Conservation (phyloP, 371 early-diverging fungal species). For the Rhizomucor miehei region DNA sequence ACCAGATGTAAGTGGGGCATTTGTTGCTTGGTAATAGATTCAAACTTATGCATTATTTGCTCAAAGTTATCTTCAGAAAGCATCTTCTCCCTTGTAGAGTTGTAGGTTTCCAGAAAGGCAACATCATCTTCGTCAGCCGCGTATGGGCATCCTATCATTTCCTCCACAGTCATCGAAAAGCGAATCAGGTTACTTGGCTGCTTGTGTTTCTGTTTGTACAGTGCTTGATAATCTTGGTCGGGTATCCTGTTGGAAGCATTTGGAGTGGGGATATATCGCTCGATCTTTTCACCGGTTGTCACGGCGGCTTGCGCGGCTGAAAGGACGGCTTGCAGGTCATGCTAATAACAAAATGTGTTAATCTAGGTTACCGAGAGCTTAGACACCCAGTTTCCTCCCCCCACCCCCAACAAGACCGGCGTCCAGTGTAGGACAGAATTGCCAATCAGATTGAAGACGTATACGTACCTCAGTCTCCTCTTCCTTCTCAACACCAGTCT, state of each 20-base stretch:
- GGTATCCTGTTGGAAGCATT: slow-evolving; percentile 76
- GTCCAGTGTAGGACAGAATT: too few relatives aligned
- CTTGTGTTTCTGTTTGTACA: slow-evolving; percentile 66
- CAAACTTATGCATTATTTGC: slow-evolving; percentile 73
- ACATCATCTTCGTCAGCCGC: slow-evolving; percentile 87
- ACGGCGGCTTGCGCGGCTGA: slow-evolving; percentile 73
- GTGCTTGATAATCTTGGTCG: slow-evolving; percentile 53
- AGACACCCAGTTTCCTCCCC: too few relatives aligned
- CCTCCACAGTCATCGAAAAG: slow-evolving; percentile 85
- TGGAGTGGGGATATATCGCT: slow-evolving; percentile 87
- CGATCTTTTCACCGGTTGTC: slow-evolving; percentile 52
- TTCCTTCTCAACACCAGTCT: slow-evolving; percentile 73
- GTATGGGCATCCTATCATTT: slow-evolving; percentile 81
- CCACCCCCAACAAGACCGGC: too few relatives aligned
- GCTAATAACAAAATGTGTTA: too few relatives aligned
- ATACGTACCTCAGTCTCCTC: slow-evolving; percentile 69
- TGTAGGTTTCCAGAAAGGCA: slow-evolving; percentile 62
- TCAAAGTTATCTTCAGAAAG: slow-evolving; percentile 82
- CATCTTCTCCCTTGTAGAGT: too few relatives aligned
- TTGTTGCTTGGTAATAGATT: slow-evolving; percentile 53
- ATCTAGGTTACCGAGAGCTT: too few relatives aligned
- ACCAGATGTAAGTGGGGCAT: slow-evolving; percentile 56
- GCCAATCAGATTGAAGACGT: too few relatives aligned
- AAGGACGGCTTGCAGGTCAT: slow-evolving; percentile 94
- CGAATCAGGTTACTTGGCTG: slow-evolving; percentile 77